phyloP scores from a whole-genome alignment of 2,329 filamentous ascomycete species.

The Colletotrichum sp. region DNA sequence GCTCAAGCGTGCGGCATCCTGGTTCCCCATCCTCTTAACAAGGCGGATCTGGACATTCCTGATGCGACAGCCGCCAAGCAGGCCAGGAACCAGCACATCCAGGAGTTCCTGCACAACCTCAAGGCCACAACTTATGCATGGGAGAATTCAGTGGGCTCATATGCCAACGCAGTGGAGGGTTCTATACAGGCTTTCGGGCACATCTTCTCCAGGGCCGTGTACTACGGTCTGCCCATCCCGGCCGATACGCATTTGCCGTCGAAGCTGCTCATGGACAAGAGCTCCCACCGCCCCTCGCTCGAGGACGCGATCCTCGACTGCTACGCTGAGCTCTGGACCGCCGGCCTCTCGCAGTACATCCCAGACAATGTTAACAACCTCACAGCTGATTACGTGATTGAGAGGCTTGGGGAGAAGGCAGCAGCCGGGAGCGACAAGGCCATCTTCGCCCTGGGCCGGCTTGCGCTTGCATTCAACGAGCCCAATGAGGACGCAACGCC shows the following conservation, averaged over 20 bases:
- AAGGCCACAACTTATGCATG: slow-evolving; percentile 48
- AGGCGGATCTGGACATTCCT: slow-evolving; percentile 35
- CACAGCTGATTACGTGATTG: slow-evolving; percentile 53
- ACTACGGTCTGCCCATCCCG: slow-evolving; percentile 42
- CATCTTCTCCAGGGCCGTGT: slow-evolving; percentile 47
- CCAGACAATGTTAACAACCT: slow-evolving; percentile 27
- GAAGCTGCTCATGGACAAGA: slow-evolving; percentile 33
- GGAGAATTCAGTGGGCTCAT: slow-evolving; percentile 45
- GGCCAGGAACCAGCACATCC: slow-evolving; percentile 8
- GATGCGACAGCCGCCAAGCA: slow-evolving; percentile 31
- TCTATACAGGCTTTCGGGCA: slow-evolving; percentile 50
- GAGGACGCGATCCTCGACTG: slow-evolving; percentile 50
- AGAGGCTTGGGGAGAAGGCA: slow-evolving; percentile 69
- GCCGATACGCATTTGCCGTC: slow-evolving; percentile 32
- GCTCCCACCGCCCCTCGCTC: slow-evolving; percentile 33
- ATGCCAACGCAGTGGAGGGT: slow-evolving; percentile 53
- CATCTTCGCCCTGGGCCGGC: slow-evolving; percentile 78
- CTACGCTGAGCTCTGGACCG: slow-evolving; percentile 52
- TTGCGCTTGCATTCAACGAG: slow-evolving; percentile 68
- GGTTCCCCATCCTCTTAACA: slow-evolving; percentile 64
- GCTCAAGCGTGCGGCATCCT: slow-evolving; percentile 80
- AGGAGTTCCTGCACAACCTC: slow-evolving; percentile 29
- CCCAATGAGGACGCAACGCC: slow-evolving; percentile 29
- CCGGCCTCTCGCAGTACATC: slow-evolving; percentile 38
- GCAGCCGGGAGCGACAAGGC: slow-evolving; percentile 84